Conservation (phyloP, 345 rosid species). For the Bretschneidera sinensis region DNA sequence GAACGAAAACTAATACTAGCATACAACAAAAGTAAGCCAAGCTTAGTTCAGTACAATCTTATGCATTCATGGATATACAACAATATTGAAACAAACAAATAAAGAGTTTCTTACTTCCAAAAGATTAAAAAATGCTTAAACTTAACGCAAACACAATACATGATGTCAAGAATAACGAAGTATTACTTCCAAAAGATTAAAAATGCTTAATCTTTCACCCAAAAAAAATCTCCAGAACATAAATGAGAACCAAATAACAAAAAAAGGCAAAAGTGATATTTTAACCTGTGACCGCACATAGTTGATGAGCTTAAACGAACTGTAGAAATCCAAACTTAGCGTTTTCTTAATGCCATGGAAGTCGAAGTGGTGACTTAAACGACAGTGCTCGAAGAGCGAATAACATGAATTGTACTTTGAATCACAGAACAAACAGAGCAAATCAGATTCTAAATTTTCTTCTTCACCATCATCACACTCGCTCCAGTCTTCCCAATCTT, state of each 20-base stretch:
- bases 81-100: too few relatives aligned
- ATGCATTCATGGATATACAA: too few relatives aligned
- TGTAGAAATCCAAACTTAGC: constrained; percentile 63
- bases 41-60: too few relatives aligned
- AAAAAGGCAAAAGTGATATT: background rate
- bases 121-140: too few relatives aligned
- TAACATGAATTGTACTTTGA: constrained; percentile 41
- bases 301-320: constrained; percentile 79
- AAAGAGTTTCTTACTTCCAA: too few relatives aligned
- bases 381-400: constrained; percentile 62
- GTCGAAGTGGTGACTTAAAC: constrained; percentile 47
- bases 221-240: too few relatives aligned
- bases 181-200: too few relatives aligned
- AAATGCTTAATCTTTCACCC: too few relatives aligned
- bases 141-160: too few relatives aligned
- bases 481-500: constrained; percentile 64
- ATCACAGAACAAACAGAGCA: constrained; percentile 69
- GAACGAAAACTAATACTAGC: too few relatives aligned
- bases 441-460: constrained; percentile 31
- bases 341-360: constrained; percentile 43
- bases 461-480: constrained; percentile 42
- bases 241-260: background rate
- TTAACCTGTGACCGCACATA: constrained; percentile 75
- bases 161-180: too few relatives aligned
- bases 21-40: too few relatives aligned